Evolutionary conservation across 2,329 filamentous ascomycete species (phyloP).

Genomic region (Botryotinia calthae): DNA sequence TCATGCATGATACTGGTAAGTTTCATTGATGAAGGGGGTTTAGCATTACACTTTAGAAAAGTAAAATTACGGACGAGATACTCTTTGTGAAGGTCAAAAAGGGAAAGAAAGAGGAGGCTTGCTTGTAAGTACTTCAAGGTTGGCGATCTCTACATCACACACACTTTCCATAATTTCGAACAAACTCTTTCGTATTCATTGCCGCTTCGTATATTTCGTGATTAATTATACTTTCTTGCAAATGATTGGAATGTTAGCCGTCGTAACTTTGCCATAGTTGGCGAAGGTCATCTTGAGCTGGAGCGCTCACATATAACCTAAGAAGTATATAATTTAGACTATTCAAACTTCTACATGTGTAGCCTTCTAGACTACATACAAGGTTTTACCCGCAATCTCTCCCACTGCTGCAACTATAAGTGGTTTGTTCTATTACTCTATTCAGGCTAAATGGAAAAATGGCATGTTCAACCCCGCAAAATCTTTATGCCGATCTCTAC

Average conservation of each 20-base stretch:
- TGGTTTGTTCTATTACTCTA: neutral
- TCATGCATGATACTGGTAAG: slow-evolving; percentile 28
- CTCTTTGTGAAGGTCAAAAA: neutral
- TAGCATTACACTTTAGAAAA: slow-evolving; percentile 12
- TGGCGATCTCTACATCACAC: slow-evolving; percentile 34
- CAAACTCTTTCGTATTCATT: slow-evolving; percentile 3
- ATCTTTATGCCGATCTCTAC: slow-evolving; percentile 32
- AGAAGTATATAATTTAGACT: neutral
- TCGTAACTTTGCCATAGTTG: slow-evolving; percentile 11
- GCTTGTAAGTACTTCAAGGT: slow-evolving; percentile 39
- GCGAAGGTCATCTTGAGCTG: neutral
- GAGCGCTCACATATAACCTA: neutral
- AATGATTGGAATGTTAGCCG: neutral
- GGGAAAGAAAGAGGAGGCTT: slow-evolving; percentile 19
- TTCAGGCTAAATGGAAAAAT: slow-evolving; percentile 33
- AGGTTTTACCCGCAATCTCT: neutral
- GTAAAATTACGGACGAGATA: neutral
- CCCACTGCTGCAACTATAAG: neutral
- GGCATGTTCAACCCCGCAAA: slow-evolving; percentile 31
- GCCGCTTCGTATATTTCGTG: slow-evolving; percentile 10
- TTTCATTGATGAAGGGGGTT: slow-evolving; percentile 17
- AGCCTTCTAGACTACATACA: neutral
- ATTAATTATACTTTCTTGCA: slow-evolving; percentile 4
- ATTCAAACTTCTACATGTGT: neutral
- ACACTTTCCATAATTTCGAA: slow-evolving; percentile 18